Conservation (phyloP, 768 basidiomycete species). For the Filobasidium wieringae region DNA sequence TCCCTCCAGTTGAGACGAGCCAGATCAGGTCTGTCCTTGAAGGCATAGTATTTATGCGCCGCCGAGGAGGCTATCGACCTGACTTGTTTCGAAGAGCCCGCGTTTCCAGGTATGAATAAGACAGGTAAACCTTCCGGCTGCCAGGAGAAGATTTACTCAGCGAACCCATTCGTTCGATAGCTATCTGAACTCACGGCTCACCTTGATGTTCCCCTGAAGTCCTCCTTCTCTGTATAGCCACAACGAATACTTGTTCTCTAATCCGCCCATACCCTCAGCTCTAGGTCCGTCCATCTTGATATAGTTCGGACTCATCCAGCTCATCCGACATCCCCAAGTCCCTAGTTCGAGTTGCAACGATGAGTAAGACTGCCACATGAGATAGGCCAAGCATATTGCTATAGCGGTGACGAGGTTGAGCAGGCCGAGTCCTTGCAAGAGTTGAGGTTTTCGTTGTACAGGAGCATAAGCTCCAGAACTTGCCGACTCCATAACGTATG, state of each 20-base stretch:
- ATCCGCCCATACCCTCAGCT: conserved; percentile 51
- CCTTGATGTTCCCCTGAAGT: conserved; percentile 57
- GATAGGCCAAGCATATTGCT: background rate
- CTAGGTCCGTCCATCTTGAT: conserved; percentile 59
- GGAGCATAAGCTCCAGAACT: too few relatives aligned
- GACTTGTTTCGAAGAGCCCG: conserved; percentile 85
- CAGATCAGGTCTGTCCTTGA: conserved; percentile 38
- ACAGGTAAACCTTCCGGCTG: conserved; percentile 51
- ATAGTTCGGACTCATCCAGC: conserved; percentile 89
- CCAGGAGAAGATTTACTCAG: background rate
- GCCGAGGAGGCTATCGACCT: conserved; percentile 91
- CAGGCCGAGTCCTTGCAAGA: too few relatives aligned
- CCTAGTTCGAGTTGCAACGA: conserved; percentile 1
- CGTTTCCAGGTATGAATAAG: conserved; percentile 93
- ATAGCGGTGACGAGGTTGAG: too few relatives aligned
- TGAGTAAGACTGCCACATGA: background rate
- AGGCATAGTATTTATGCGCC: conserved; percentile 60
- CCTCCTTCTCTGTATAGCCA: conserved; percentile 81
- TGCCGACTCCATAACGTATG: too few relatives aligned
- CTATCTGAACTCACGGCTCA: too few relatives aligned
- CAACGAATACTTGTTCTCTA: conserved; percentile 66
- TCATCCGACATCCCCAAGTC: conserved; percentile 61
- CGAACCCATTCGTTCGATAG: too few relatives aligned
- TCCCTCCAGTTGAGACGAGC: conserved; percentile 29
- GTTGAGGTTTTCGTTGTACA: too few relatives aligned